A percentile compares a stretch with the other conserved stretches of the same genome.
Evolutionary conservation across 2,329 filamentous ascomycete species (phyloP).

Genomic region (Alternaria conjuncta): DNA sequence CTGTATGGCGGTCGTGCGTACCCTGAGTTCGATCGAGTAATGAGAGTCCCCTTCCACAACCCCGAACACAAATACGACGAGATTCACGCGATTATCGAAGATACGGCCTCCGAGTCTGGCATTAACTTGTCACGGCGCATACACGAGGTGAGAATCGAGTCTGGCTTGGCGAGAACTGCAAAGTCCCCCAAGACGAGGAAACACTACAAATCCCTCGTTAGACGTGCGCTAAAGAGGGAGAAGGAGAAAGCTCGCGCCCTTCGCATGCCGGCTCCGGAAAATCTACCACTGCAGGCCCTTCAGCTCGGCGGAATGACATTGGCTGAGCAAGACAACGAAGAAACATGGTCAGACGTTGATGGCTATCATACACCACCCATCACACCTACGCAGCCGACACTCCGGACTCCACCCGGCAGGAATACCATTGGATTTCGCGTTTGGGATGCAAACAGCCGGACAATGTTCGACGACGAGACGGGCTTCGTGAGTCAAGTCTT

Average conservation of each 20-base stretch:
- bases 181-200: slow-evolving; percentile 7
- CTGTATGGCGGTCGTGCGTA: slow-evolving; percentile 10
- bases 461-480: neutral
- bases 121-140: slow-evolving; percentile 1
- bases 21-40: neutral
- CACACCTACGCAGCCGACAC: neutral
- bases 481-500: slow-evolving; percentile 11
- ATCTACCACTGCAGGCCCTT: accelerated
- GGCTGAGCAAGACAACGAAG: neutral
- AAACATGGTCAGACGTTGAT: neutral
- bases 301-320: neutral
- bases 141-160: neutral
- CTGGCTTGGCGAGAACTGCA: slow-evolving; percentile 4
- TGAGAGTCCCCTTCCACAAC: slow-evolving; percentile 14
- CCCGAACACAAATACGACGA: slow-evolving; percentile 6
- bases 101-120: neutral
- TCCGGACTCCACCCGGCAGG: neutral
- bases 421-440: slow-evolving; percentile 6
- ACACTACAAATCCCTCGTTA: neutral
- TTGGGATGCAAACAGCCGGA: slow-evolving; percentile 10
- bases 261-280: neutral
- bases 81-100: slow-evolving; percentile 7
- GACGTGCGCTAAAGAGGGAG: neutral
- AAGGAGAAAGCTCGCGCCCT: neutral
- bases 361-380: neutral